These are phyloP conservation scores for Periconia digitata DNA, from an alignment of 2,329 filamentous ascomycete species.

Conservation along the genomic window DNA sequence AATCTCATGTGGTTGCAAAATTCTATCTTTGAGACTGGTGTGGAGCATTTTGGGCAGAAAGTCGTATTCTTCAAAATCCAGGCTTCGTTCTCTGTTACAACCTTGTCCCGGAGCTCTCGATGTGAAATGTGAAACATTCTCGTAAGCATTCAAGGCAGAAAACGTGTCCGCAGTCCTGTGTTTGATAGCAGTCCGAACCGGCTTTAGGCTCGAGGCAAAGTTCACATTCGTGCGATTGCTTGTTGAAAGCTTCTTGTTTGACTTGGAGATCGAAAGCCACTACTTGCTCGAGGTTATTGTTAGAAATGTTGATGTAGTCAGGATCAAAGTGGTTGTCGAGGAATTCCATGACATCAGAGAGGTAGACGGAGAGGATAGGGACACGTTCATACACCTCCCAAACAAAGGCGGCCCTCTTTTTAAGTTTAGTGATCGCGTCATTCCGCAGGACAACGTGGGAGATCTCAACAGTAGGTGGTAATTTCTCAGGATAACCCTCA, in stretches of 20 bases:
- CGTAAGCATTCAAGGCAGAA: constrained; percentile 81
- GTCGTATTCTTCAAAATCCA: background rate
- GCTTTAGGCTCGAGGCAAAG: constrained; percentile 89
- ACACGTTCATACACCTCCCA: constrained; percentile 60
- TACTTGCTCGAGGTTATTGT: constrained; percentile 50
- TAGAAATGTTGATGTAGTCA: constrained; percentile 34
- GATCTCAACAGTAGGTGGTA: constrained; percentile 19
- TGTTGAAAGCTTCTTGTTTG: constrained; percentile 71
- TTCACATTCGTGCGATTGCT: constrained; percentile 79
- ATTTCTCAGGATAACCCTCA: background rate
- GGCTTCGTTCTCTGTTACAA: background rate
- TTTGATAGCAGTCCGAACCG: constrained; percentile 71
- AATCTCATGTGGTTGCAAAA: constrained; percentile 4
- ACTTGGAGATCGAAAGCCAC: constrained; percentile 76
- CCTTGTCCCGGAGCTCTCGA: constrained; percentile 62
- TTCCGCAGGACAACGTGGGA: constrained; percentile 19
- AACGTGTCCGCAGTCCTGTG: constrained; percentile 60
- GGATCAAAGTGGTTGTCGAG: constrained; percentile 56
- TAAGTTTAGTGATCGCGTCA: constrained; percentile 48
- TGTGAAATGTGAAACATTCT: constrained; percentile 82
- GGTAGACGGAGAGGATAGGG: constrained; percentile 58
- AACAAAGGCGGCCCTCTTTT: constrained; percentile 48
- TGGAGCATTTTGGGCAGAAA: background rate
- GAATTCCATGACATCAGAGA: constrained; percentile 58
- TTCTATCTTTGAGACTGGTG: background rate